Conservation (phyloP, 2,329 filamentous ascomycete genomes). For the Aspergillus niger region DNA sequence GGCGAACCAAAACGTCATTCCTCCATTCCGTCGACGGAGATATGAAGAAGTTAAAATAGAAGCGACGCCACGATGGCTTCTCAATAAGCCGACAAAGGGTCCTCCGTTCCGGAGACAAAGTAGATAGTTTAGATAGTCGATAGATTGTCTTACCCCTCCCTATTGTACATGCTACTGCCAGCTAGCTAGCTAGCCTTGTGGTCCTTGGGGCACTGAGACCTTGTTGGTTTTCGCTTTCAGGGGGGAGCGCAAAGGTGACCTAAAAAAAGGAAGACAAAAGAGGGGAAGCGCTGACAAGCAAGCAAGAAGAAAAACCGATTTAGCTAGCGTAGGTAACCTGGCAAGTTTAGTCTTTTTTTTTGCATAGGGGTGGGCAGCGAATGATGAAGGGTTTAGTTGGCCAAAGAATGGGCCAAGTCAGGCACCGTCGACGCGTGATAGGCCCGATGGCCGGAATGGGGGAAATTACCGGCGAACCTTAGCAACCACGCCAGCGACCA, state of each 20-base stretch:
- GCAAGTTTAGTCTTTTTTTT: neutral
- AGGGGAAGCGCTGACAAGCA: neutral
- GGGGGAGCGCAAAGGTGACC: neutral
- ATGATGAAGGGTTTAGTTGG: neutral
- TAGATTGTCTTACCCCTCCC: no score
- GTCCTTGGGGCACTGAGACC: neutral
- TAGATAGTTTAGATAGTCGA: no score
- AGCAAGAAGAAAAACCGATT: neutral
- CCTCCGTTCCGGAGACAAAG: no score
- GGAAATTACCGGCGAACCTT: conserved; percentile 14
- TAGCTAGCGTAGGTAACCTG: neutral
- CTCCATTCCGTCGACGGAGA: neutral
- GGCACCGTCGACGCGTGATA: conserved; percentile 17
- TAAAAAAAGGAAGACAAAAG: conserved; percentile 8
- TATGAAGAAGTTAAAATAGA: neutral
- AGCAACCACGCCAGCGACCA: conserved; percentile 18
- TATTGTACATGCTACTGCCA: no score
- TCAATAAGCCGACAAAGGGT: neutral
- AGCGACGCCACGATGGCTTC: neutral
- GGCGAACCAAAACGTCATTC: conserved; percentile 1
- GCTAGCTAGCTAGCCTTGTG: neutral
- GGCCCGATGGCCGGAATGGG: conserved; percentile 7
- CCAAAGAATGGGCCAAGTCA: conserved; percentile 10
- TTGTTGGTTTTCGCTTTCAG: neutral
- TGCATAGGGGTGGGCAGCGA: conserved; percentile 1